Base-by-base conservation (phyloP, 129 eudicot genomes). In the Centella asiatica region DNA sequence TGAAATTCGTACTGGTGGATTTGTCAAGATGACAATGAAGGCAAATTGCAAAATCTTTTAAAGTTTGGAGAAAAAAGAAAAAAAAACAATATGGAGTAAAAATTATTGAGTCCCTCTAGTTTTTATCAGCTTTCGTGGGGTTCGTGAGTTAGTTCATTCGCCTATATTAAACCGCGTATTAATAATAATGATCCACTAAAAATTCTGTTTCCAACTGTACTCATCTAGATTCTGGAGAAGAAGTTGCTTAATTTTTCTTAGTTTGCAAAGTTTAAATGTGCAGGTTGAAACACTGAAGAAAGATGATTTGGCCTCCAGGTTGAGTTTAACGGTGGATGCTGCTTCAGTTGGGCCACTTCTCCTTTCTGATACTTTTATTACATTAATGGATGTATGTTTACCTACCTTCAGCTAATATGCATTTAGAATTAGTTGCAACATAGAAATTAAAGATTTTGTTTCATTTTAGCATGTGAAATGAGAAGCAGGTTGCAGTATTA, bases 231-330 rank as follows among this genome's bases (percentile, higher is more conserved):
- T n/a, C n/a, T n/a, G n/a, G n/a, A n/a, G n/a, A n/a, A 34, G 39
- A 46, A 20, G 19, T 29, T 13, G n/a, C n/a, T 15, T n/a, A 14
- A 14, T 24, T 47, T 37, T 28, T 12, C 65, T 39, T 39, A 51
- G 26, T 20, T 51, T 67, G 59, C 55, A 51, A 61, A 39, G 29
- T 48, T 48, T 17, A 65, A 71, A 29, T 62, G 5, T 75, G 80
- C 84, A 92, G 99, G 95, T 87, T 57, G 99, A 92, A 74, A 80
- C 88, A 33, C 84, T 92, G 10, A 77, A 94, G 55, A 82, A 74
- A 71, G 99, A 92, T 68, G 99, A 92, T 76, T 80, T 92, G 85
- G 99, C 96, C 59, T 82, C 99, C 33, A 82, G 99, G 63, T 78
- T 92, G 83, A 84, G 86, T 60, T 84, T 92, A 66, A 87, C 96